These are phyloP conservation scores for Somion occarium DNA, from an alignment of 1,284 basidiomycete species.

Conservation along the genomic window DNA sequence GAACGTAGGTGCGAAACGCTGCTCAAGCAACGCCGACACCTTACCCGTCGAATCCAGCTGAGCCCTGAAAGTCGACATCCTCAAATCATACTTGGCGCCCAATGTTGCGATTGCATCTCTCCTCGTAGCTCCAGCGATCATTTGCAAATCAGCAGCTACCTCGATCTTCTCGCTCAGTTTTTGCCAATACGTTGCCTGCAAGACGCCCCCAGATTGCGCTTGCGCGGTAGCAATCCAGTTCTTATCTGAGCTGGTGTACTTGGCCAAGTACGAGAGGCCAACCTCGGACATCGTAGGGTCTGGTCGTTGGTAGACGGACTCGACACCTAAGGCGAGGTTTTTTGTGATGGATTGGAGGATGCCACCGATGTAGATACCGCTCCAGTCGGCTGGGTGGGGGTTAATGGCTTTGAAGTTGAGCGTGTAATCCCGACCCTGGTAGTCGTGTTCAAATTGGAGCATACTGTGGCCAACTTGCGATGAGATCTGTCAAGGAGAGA, in stretches of 20 bases:
- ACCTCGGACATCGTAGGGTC: slow-evolving; percentile 72
- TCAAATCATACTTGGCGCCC: slow-evolving; percentile 95
- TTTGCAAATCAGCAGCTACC: slow-evolving; percentile 91
- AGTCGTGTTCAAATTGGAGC: slow-evolving; percentile 94
- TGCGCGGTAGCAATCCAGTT: slow-evolving; percentile 94
- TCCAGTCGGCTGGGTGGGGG: slow-evolving; percentile 82
- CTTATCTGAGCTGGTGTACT: slow-evolving; percentile 70
- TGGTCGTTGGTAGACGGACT: slow-evolving; percentile 84
- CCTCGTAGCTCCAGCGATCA: slow-evolving; percentile 73
- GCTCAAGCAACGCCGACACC: slow-evolving; percentile 92
- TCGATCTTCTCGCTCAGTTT: slow-evolving; percentile 96
- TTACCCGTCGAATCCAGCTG: slow-evolving; percentile 93
- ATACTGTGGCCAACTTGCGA: slow-evolving; percentile 77
- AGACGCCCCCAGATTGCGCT: slow-evolving; percentile 79
- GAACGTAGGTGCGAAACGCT: slow-evolving; percentile 93
- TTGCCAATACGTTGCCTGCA: slow-evolving; percentile 97
- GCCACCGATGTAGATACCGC: slow-evolving; percentile 93
- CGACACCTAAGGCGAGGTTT: slow-evolving; percentile 87
- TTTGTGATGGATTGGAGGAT: slow-evolving; percentile 96
- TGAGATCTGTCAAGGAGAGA: slow-evolving; percentile 44
- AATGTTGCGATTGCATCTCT: slow-evolving; percentile 91
- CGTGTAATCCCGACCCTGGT: slow-evolving; percentile 85
- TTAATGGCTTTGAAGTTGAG: slow-evolving; percentile 91
- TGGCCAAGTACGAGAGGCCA: slow-evolving; percentile 84
- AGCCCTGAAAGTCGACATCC: slow-evolving; percentile 89